These are phyloP conservation scores for Fusarium vanettenii DNA, from an alignment of 2,329 filamentous ascomycete genomes.

Conservation along the genomic window DNA sequence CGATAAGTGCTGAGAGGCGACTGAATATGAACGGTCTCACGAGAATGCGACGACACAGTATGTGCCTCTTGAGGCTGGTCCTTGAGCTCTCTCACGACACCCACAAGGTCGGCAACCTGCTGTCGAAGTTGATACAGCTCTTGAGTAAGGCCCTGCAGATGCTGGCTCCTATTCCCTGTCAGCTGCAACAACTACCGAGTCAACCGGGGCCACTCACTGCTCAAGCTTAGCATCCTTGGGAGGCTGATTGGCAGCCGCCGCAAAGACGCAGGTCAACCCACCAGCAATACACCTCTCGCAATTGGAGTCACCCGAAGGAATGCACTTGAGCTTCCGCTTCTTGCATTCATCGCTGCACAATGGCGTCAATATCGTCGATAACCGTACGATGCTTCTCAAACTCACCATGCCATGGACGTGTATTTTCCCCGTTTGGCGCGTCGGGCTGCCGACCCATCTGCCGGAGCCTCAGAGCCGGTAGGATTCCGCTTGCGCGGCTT, in stretches of 20 bases:
- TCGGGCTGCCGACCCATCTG: conserved; percentile 2
- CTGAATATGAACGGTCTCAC: conserved; percentile 14
- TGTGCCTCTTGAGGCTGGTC: conserved; percentile 22
- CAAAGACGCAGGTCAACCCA: conserved; percentile 44
- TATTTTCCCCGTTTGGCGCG: conserved; percentile 51
- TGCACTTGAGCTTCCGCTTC: conserved; percentile 55
- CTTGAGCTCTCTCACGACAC: conserved; percentile 42
- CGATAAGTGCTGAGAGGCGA: conserved; percentile 33
- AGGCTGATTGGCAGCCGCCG: conserved; percentile 18
- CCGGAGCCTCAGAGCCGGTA: not conserved
- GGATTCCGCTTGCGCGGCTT: conserved; percentile 33
- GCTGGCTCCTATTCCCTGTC: not conserved
- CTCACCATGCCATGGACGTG: conserved; percentile 52
- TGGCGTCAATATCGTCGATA: conserved; percentile 8
- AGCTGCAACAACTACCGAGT: not conserved
- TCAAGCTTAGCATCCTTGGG: conserved; percentile 38
- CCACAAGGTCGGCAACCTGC: conserved; percentile 45
- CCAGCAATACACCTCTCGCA: conserved; percentile 48
- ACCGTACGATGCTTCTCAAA: not conserved
- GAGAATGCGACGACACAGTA: conserved; percentile 21
- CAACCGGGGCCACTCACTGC: conserved; percentile 15
- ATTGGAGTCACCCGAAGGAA: conserved; percentile 38
- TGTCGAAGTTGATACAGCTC: conserved; percentile 46
- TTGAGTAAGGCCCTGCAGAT: conserved; percentile 40
- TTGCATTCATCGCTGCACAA: conserved; percentile 52